phyloP scores from a whole-genome alignment of 441 rosid species.

The Adansonia rubrostipa region DNA sequence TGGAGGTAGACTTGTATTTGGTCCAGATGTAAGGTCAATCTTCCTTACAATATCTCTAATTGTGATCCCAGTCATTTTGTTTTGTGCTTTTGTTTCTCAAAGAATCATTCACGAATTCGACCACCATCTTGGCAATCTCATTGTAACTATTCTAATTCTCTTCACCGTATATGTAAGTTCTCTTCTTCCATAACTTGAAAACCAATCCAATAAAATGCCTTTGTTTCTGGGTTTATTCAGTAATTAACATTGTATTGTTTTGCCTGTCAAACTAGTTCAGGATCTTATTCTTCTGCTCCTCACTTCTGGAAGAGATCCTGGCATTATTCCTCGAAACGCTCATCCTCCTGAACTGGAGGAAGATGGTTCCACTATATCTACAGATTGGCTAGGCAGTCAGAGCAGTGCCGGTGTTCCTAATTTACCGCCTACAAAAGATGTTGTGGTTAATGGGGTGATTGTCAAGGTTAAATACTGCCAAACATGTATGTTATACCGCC shows the following conservation, averaged over 20 bases:
- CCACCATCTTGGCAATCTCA: constrained; percentile 43
- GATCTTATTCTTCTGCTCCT: constrained; percentile 68
- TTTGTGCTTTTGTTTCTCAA: constrained; percentile 62
- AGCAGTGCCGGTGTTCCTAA: constrained; percentile 35
- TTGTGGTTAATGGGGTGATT: constrained; percentile 59
- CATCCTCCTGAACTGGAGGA: constrained; percentile 63
- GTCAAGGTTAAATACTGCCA: constrained; percentile 75
- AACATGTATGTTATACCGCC: constrained; percentile 83
- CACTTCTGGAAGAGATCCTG: constrained; percentile 82
- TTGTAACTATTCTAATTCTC: constrained; percentile 42
- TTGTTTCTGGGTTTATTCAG: not conserved
- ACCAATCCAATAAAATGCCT: not conserved
- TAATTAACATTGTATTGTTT: not conserved
- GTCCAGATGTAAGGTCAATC: constrained; percentile 31
- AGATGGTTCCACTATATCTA: constrained; percentile 49
- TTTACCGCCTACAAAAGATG: constrained; percentile 66
- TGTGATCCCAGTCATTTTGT: constrained; percentile 33
- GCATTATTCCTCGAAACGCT: constrained; percentile 74
- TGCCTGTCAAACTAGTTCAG: constrained; percentile 42
- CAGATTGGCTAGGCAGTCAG: constrained; percentile 56
- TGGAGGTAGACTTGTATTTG: constrained; percentile 31
- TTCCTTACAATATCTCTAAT: constrained; percentile 31
- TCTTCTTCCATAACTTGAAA: constrained; percentile 11
- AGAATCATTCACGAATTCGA: constrained; percentile 43
- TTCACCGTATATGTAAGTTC: constrained; percentile 59